phyloP scores from a whole-genome alignment of 2,329 filamentous ascomycete genomes.

The Ceratocystis eucalypticola region DNA sequence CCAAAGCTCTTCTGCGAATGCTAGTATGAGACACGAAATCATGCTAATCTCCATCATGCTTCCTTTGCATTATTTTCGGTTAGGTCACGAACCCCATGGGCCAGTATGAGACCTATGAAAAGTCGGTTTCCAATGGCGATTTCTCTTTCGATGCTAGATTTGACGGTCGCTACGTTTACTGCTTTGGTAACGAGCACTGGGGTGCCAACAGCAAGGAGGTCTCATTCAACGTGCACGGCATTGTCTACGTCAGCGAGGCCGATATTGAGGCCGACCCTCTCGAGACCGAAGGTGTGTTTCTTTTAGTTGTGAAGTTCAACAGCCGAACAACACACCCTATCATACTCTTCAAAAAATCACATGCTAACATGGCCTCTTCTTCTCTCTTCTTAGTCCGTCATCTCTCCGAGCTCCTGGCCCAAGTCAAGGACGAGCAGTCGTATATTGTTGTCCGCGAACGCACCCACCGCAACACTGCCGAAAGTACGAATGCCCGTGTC shows the following conservation, averaged over 20 bases:
- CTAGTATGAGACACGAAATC: background rate
- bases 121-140: slow-evolving; percentile 75
- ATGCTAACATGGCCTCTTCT: slow-evolving; percentile 16
- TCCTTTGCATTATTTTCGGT: slow-evolving; percentile 7
- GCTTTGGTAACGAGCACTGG: slow-evolving; percentile 99
- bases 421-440: slow-evolving; percentile 94
- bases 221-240: slow-evolving; percentile 96
- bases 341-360: background rate
- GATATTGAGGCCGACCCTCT: slow-evolving; percentile 77
- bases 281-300: slow-evolving; percentile 64
- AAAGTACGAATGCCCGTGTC: slow-evolving; percentile 92
- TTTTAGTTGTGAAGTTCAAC: background rate
- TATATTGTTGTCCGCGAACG: slow-evolving; percentile 94
- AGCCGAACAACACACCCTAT: background rate
- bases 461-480: slow-evolving; percentile 93
- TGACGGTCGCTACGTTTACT: slow-evolving; percentile 89
- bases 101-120: slow-evolving; percentile 66
- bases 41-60: background rate
- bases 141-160: slow-evolving; percentile 74
- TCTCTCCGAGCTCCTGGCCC: slow-evolving; percentile 70
- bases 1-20: background rate
- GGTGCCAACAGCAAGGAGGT: slow-evolving; percentile 93
- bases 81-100: slow-evolving; percentile 67
- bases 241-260: slow-evolving; percentile 87
- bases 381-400: slow-evolving; percentile 49